These are phyloP conservation scores for Arthrobotrys conoides DNA, from an alignment of 2,329 filamentous ascomycete genomes.

Conservation along the genomic window DNA sequence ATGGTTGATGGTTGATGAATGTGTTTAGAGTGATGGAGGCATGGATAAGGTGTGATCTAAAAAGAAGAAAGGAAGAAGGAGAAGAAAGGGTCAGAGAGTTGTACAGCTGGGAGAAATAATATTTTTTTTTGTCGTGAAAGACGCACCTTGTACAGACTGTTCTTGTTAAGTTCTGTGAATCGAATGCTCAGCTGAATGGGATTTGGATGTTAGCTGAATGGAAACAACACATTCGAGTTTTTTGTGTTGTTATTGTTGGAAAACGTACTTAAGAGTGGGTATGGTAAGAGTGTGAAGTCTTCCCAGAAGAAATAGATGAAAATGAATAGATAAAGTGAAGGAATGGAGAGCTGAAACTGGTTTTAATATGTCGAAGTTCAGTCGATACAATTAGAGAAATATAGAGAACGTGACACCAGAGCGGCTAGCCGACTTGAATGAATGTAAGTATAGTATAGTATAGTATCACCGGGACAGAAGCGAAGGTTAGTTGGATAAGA, in stretches of 20 bases:
- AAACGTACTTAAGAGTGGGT: constrained; percentile 11
- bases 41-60: constrained; percentile 24
- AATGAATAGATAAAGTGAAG: constrained; percentile 10
- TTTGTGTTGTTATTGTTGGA: constrained; percentile 20
- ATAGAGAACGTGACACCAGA: constrained; percentile 25
- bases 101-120: neutral
- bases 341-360: constrained; percentile 54
- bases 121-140: constrained; percentile 14
- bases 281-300: constrained; percentile 19
- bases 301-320: constrained; percentile 28
- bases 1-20: constrained; percentile 13
- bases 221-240: neutral
- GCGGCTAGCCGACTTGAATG: constrained; percentile 23
- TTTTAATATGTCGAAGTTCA: constrained; percentile 60
- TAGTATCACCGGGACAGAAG: constrained; percentile 41
- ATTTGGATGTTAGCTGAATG: neutral
- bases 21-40: constrained; percentile 22
- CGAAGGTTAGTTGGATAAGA: constrained; percentile 12
- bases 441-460: constrained; percentile 5
- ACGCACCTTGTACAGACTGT: constrained; percentile 14
- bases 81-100: neutral
- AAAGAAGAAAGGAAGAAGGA: constrained; percentile 1
- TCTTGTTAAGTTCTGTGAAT: constrained; percentile 1
- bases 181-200: constrained; percentile 10
- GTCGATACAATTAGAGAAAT: constrained; percentile 37